Conservation (phyloP, 1,284 basidiomycete genomes). For the Meira miltonrushii region DNA sequence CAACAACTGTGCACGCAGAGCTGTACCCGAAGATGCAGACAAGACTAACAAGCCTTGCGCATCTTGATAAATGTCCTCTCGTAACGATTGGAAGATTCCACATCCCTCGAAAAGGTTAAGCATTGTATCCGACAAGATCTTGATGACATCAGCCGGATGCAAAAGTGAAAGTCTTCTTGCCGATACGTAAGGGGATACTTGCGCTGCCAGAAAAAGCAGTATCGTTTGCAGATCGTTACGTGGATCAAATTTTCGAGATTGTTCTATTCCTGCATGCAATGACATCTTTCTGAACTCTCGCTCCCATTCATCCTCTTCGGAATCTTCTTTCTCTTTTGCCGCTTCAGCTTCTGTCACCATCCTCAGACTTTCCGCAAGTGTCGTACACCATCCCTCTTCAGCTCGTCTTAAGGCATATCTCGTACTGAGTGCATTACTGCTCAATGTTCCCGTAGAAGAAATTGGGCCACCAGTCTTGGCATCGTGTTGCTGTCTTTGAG, state of each 20-base stretch:
- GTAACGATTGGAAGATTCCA: slow-evolving; percentile 8
- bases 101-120: slow-evolving; percentile 25
- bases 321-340: too few species aligned
- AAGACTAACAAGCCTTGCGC: not conserved
- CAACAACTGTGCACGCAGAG: not conserved
- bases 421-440: slow-evolving; percentile 20
- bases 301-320: slow-evolving; percentile 34
- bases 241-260: slow-evolving; percentile 22
- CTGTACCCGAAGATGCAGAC: not conserved
- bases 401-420: slow-evolving; percentile 19
- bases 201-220: slow-evolving; percentile 32
- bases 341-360: too few species aligned
- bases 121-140: slow-evolving; percentile 27
- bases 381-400: slow-evolving; percentile 38
- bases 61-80: slow-evolving; percentile 20
- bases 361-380: slow-evolving; percentile 30
- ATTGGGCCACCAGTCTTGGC: too few species aligned
- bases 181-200: slow-evolving; percentile 26
- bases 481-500: slow-evolving; percentile 20
- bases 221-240: slow-evolving; percentile 30
- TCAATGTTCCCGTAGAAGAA: too few species aligned
- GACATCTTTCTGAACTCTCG: slow-evolving; percentile 33
- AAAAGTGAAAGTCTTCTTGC: slow-evolving; percentile 29
- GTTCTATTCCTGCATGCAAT: slow-evolving; percentile 7
- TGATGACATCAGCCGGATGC: slow-evolving; percentile 21